phyloP scores from a whole-genome alignment of 768 basidiomycete species.

The Leucosporidium scottii region DNA sequence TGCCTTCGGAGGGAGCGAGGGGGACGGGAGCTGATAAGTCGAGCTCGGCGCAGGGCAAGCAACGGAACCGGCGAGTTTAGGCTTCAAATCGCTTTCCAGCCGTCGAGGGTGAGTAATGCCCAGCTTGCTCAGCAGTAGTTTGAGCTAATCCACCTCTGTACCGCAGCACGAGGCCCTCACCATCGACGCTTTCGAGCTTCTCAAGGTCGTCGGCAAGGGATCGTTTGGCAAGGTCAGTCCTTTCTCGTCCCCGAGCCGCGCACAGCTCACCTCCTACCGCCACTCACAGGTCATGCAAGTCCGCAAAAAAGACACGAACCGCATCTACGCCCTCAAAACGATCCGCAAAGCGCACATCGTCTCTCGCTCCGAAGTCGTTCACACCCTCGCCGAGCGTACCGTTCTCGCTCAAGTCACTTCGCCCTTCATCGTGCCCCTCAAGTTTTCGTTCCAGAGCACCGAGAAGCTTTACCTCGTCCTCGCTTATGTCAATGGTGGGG shows the following conservation, averaged over 20 bases:
- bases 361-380: constrained; percentile 90
- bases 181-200: constrained; percentile 90
- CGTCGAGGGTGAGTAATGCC: constrained; percentile 54
- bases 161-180: constrained; percentile 55
- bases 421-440: constrained; percentile 95
- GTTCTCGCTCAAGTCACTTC: constrained; percentile 90
- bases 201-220: constrained; percentile 94
- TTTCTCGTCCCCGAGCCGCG: too few relatives aligned
- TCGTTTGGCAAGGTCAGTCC: constrained; percentile 79
- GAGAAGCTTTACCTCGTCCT: constrained; percentile 94
- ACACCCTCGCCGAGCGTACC: constrained; percentile 90
- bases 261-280: too few relatives aligned
- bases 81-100: constrained; percentile 79
- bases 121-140: too few relatives aligned
- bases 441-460: constrained; percentile 95
- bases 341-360: constrained; percentile 96
- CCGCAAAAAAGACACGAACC: constrained; percentile 86
- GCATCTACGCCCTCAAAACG: constrained; percentile 95
- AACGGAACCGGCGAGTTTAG: constrained; percentile 77
- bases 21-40: background rate
- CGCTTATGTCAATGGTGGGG: constrained; percentile 75
- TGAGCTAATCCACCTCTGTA: background rate
- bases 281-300: constrained; percentile 99
- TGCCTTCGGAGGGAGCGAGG: constrained; percentile 49
- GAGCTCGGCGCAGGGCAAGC: background rate